A percentile compares a stretch with the other conserved stretches of the same genome.
These are phyloP conservation scores for Neoboletus subvelutipes DNA, from an alignment of 768 basidiomycete genomes.

Conservation along the genomic window DNA sequence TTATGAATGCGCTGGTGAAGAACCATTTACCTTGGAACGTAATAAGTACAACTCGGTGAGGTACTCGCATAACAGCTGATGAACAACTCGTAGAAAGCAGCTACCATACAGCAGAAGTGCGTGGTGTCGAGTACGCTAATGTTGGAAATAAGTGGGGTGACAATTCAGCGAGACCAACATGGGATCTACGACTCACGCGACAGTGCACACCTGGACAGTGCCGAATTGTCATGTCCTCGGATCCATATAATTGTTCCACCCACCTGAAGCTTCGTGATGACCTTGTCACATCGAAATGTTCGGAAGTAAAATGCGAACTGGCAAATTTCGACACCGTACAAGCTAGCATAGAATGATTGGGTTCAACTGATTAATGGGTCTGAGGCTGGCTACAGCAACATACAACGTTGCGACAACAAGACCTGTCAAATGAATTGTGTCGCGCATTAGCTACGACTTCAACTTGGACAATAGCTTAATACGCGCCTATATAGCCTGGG, in stretches of 20 bases:
- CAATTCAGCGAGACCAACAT: neutral
- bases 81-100: neutral
- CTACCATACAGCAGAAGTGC: neutral
- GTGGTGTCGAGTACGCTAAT: constrained; percentile 3
- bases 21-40: neutral
- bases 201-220: constrained; percentile 4
- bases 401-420: constrained; percentile 4
- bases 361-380: too few relatives aligned
- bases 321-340: constrained; percentile 8
- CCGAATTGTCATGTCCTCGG: neutral
- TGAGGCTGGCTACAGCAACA: neutral
- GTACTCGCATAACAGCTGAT: neutral
- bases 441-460: neutral
- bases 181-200: constrained; percentile 2
- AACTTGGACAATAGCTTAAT: neutral
- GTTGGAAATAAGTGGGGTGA: neutral
- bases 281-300: constrained; percentile 2
- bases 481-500: constrained; percentile 11
- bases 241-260: neutral
- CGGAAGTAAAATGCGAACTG: constrained; percentile 10
- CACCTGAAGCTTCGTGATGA: constrained; percentile 6
- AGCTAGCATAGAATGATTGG: neutral
- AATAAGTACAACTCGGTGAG: neutral
- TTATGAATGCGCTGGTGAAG: neutral
- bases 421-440: neutral